These are phyloP conservation scores for Nicotiana knightiana DNA, from an alignment of 257 asterid species.

Conservation along the genomic window DNA sequence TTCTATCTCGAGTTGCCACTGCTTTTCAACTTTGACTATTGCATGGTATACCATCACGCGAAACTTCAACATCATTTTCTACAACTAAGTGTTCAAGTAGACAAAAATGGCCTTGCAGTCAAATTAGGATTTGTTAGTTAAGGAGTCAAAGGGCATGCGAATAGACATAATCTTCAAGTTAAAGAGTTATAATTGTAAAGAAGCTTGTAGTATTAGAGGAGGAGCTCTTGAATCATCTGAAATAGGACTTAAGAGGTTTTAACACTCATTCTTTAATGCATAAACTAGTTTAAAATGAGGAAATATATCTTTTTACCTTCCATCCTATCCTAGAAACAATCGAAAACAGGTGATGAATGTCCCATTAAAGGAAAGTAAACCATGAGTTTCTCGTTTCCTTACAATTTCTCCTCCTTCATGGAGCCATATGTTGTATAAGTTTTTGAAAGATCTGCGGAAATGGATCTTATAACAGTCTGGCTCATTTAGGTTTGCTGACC, in stretches of 20 bases:
- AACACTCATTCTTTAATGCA: neutral
- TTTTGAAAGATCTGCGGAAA: neutral
- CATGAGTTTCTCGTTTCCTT: neutral
- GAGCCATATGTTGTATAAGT: neutral
- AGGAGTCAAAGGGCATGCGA: neutral
- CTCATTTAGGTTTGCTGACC: neutral
- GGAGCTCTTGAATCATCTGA: neutral
- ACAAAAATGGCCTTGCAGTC: neutral
- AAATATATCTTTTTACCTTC: neutral
- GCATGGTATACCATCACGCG: neutral
- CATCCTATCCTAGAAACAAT: neutral
- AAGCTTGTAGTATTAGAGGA: neutral
- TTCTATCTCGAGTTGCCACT: neutral
- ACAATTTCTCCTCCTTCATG: neutral
- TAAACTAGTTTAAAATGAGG: neutral
- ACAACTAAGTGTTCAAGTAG: neutral
- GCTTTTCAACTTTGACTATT: neutral
- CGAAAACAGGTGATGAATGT: neutral
- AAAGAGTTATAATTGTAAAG: neutral
- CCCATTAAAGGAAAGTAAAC: neutral
- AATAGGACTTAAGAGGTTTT: neutral
- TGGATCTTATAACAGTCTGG: neutral
- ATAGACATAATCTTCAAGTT: neutral
- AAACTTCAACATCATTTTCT: neutral
- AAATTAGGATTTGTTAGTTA: neutral